phyloP scores from a whole-genome alignment of 495 filamentous ascomycete genomes.

The Cenococcum geophilum region DNA sequence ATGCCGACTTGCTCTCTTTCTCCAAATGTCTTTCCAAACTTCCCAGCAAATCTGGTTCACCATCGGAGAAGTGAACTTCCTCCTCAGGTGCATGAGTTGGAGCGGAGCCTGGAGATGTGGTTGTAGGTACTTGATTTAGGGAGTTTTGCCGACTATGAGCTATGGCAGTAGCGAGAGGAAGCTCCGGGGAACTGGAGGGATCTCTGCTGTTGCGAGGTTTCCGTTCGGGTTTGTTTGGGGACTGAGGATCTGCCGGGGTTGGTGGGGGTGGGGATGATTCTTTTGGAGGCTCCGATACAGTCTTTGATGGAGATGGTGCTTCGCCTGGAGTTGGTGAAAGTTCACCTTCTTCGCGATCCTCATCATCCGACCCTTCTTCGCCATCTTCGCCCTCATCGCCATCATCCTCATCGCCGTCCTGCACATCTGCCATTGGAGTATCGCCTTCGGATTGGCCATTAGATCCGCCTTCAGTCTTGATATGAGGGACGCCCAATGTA shows the following conservation, averaged over 20 bases:
- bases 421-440: constrained; percentile 32
- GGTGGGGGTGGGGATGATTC: constrained; percentile 6
- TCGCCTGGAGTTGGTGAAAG: constrained; percentile 8
- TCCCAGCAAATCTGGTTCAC: constrained; percentile 40
- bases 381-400: constrained; percentile 32
- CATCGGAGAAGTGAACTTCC: constrained; percentile 32
- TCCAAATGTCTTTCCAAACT: constrained; percentile 40
- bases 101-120: constrained; percentile 5
- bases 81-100: neutral
- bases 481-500: constrained; percentile 8
- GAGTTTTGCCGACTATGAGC: constrained; percentile 36
- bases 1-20: constrained; percentile 19
- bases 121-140: constrained; percentile 22
- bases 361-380: constrained; percentile 33
- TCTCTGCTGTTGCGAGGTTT: constrained; percentile 8
- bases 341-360: constrained; percentile 24
- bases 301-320: constrained; percentile 2
- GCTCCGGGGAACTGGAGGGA: constrained; percentile 32
- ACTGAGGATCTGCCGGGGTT: constrained; percentile 2
- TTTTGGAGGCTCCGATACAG: neutral
- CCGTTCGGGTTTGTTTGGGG: constrained; percentile 12
- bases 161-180: constrained; percentile 30
- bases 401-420: constrained; percentile 30
- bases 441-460: constrained; percentile 32
- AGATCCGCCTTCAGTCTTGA: constrained; percentile 28